Base-by-base conservation (phyloP, 352 stramenopile species). In the Phytopythium chamaehyphon region DNA sequence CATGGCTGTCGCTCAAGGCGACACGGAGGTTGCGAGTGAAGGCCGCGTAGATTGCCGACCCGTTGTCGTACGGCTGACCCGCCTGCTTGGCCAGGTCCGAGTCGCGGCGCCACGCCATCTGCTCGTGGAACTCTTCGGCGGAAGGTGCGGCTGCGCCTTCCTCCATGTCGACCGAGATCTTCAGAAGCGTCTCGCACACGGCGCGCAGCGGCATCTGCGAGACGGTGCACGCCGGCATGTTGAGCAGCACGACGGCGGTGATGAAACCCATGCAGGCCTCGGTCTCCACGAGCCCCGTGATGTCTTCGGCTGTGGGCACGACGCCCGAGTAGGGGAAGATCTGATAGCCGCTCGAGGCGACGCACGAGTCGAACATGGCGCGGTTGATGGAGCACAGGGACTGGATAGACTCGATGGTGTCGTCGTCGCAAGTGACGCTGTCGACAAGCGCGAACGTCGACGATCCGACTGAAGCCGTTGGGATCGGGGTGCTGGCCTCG, bases 291-390 rank as follows among this genome's bases (percentile, higher is more conserved):
- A 90, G 68, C 24, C 48, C 59, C n/a, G 57, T 52, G 40, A 77
- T 57, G 48, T 69, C 59, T 8, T 59, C 37, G 16, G 64, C 65
- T 9, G 71, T 65, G 0, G 76, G 76, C 8, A 83, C 44, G 10
- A 67, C 51, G 16, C 78, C 76, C 10, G 69, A 75, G 65, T 76
- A 86, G 38, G 73, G 76, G 46, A 84, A 85, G 24, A 88, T 69
- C 50, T 80, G 65, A 54, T 88, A 88, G 18, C 48, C 50, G 26
- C 64, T 79, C 16, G 79, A 72, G 16, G 51, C 45, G 19, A 76
- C 61, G 57, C 78, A 87, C 45, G 54, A 59, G 51, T 69, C 55
- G 54, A 86, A 78, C 40, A 82, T 54, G 23, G 56, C 68, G 44
- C 66, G 59, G 48, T 89, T 89, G 19, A 63, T 62, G 16, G 58